Conservation (phyloP, 192 early-diverging fungal species). For the Pilobolus umbonatus region DNA sequence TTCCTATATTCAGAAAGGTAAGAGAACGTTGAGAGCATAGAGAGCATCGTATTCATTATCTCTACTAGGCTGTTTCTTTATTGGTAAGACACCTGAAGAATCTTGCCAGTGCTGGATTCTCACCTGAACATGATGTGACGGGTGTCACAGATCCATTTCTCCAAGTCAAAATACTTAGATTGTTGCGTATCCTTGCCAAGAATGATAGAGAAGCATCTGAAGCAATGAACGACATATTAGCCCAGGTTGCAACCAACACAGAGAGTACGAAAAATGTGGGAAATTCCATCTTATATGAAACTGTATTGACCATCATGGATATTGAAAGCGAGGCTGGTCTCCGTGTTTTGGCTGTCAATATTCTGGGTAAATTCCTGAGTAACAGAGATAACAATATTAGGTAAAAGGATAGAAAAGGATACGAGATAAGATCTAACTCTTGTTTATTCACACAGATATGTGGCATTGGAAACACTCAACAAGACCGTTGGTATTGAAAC, state of each 20-base stretch:
- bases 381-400: constrained; percentile 98
- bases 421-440: neutral
- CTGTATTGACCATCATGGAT: constrained; percentile 94
- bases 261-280: constrained; percentile 96
- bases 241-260: constrained; percentile 94
- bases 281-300: constrained; percentile 96
- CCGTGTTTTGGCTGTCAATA: constrained; percentile 94
- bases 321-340: constrained; percentile 87
- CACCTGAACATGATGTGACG: constrained; percentile 93
- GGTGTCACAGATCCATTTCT: constrained; percentile 98
- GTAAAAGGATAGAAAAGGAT: constrained; percentile 29
- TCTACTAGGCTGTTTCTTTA: constrained; percentile 62
- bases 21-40: neutral
- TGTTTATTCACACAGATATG: constrained; percentile 60
- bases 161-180: constrained; percentile 87
- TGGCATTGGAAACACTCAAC: constrained; percentile 95
- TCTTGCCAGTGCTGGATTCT: constrained; percentile 79
- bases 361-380: constrained; percentile 92
- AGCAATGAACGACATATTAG: constrained; percentile 94
- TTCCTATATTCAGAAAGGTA: constrained; percentile 67
- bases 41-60: neutral
- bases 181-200: constrained; percentile 84
- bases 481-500: constrained; percentile 86
- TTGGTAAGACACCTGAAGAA: constrained; percentile 87
- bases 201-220: constrained; percentile 80